A percentile compares a stretch with the other conserved stretches of the same genome.
phyloP scores from a whole-genome alignment of 1,284 basidiomycete genomes.

The Sutorius eximius region DNA sequence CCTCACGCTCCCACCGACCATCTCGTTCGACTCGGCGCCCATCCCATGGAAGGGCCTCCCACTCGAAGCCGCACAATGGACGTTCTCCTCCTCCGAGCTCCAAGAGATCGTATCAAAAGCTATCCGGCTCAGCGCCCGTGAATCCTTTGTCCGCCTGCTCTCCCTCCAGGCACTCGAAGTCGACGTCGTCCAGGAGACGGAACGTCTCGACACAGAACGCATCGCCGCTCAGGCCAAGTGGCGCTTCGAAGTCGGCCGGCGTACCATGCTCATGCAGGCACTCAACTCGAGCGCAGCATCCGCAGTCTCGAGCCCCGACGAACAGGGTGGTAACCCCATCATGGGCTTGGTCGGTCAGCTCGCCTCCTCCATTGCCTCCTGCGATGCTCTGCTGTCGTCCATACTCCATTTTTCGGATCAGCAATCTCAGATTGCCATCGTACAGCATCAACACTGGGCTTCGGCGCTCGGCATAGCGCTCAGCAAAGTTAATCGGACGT shows the following conservation, averaged over 20 bases:
- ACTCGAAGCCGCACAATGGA: conserved; percentile 75
- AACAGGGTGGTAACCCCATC: conserved; percentile 26
- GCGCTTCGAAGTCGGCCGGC: conserved; percentile 64
- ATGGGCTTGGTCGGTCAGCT: conserved; percentile 54
- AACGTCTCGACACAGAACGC: conserved; percentile 53
- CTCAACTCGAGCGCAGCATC: conserved; percentile 45
- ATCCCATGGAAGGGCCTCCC: conserved; percentile 67
- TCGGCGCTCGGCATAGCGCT: conserved; percentile 74
- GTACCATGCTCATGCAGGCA: conserved; percentile 70
- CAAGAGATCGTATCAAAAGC: conserved; percentile 72
- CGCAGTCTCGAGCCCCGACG: conserved; percentile 7
- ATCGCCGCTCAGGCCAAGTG: conserved; percentile 60
- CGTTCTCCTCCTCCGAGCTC: conserved; percentile 64
- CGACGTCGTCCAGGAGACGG: conserved; percentile 56
- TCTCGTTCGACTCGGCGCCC: conserved; percentile 56
- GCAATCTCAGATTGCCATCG: conserved; percentile 55
- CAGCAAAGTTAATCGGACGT: conserved; percentile 74
- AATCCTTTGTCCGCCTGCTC: conserved; percentile 71
- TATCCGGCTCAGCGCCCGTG: conserved; percentile 67
- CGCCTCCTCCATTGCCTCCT: conserved; percentile 55
- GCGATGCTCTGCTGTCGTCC: conserved; percentile 57
- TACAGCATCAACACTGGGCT: conserved; percentile 65
- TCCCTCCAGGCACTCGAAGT: conserved; percentile 59
- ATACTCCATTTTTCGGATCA: conserved; percentile 61
- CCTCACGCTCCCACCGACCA: conserved; percentile 45